Evolutionary conservation across 345 rosid genomes (phyloP), one percentile per base, ranked within the genome.

Genomic region (Euphorbia peplus): DNA sequence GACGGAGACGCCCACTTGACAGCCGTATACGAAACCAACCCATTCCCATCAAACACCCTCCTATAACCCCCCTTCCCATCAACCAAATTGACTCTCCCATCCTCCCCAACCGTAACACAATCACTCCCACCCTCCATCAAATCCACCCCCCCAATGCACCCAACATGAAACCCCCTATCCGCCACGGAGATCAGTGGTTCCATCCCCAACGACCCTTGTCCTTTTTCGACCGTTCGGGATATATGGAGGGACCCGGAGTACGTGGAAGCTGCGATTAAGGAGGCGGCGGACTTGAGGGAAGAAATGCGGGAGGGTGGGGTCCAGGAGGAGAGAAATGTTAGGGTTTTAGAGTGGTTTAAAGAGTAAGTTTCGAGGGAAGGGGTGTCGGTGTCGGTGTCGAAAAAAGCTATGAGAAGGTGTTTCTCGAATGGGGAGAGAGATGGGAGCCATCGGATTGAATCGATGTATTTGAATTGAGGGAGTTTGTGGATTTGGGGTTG

Each of bases 381-480:
- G 26, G 85, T 63, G 46, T 67, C 77, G 73, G 67, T 26, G 35
- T 85, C 91, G 5, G 91, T 21, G 73, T 89, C 92, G 70, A 77
- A 84, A 69, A 65, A 73, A 8, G 97, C 87, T 42, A 85, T 8
- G 44, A 85, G 76, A 51, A 80, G 69, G 73, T 75, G 78, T 66
- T 88, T 88, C 60, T 85, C 85, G 56, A 91, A 73, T 19, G 98
- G 87, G 26, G 88, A 86, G 56, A 86, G 78, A 41, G 91, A 81
- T 10, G 96, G 93, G 28, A 93, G 91, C 95, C 92, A 93, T n/a
- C 93, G 88, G 2, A 93, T 82, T 67, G 82, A 80, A 71, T 91
- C 96, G 16, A 91, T 72, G 74, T 84, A 85, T 70, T 78, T 82
- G 50, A 82, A 70, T 66, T 87, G 95, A 0, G 92, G 90, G 56